Conservation (phyloP, 2,329 filamentous ascomycete species). For the Emmonsia crescens region DNA sequence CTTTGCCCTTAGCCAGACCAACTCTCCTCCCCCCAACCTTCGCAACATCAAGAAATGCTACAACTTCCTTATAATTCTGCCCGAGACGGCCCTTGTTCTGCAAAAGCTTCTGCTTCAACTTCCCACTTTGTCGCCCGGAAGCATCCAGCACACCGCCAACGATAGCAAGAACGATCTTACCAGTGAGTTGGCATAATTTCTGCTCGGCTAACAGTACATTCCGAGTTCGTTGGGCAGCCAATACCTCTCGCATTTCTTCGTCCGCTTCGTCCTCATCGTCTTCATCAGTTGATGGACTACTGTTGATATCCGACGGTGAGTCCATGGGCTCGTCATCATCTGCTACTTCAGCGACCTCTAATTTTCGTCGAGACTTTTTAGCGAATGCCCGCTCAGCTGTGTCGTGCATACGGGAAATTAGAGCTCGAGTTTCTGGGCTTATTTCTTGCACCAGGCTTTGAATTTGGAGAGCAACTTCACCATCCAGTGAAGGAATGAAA, state of each 20-base stretch:
- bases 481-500: slow-evolving; percentile 33
- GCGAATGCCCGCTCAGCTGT: slow-evolving; percentile 66
- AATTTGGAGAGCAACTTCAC: slow-evolving; percentile 45
- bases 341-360: slow-evolving; percentile 22
- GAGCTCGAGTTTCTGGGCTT: slow-evolving; percentile 48
- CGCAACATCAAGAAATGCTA: slow-evolving; percentile 65
- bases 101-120: slow-evolving; percentile 59
- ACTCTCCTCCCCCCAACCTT: slow-evolving; percentile 27
- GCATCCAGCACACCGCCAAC: slow-evolving; percentile 63
- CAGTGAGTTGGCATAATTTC: slow-evolving; percentile 72
- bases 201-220: slow-evolving; percentile 69
- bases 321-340: slow-evolving; percentile 56
- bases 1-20: slow-evolving; percentile 1
- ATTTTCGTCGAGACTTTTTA: slow-evolving; percentile 45
- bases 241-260: slow-evolving; percentile 33
- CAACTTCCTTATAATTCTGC: slow-evolving; percentile 72
- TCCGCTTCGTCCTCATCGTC: slow-evolving; percentile 22
- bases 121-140: slow-evolving; percentile 47
- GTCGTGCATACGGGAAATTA: slow-evolving; percentile 67
- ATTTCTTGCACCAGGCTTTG: slow-evolving; percentile 59
- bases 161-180: slow-evolving; percentile 73
- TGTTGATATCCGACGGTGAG: slow-evolving; percentile 50
- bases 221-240: slow-evolving; percentile 45
- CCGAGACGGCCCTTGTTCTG: slow-evolving; percentile 75
- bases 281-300: slow-evolving; percentile 35